Evolutionary conservation across 768 basidiomycete species (phyloP).

Genomic region (Lactarius pseudohatsudake): DNA sequence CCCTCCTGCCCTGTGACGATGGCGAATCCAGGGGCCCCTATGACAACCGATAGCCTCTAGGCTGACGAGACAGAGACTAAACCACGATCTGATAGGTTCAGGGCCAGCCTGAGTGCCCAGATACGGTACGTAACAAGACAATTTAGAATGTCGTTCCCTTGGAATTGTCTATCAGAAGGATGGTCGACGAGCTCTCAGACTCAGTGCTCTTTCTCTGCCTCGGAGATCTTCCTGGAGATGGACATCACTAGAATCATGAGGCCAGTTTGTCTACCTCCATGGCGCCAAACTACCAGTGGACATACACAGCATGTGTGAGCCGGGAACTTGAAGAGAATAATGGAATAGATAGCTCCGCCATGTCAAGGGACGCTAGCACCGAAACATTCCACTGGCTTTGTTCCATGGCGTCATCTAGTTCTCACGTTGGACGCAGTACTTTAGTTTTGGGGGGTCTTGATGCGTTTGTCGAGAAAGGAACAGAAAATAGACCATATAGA

Average conservation of each 20-base stretch:
- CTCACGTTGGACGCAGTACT: neutral
- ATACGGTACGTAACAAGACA: neutral
- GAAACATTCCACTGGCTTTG: neutral
- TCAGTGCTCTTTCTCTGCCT: neutral
- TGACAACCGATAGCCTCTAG: neutral
- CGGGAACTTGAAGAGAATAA: no score
- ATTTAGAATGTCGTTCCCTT: no score
- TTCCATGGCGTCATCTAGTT: neutral
- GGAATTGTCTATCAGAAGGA: neutral
- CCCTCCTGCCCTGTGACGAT: neutral
- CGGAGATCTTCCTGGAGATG: neutral
- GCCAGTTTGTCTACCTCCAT: neutral
- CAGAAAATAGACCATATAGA: neutral
- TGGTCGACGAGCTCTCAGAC: neutral
- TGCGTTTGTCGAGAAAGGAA: neutral
- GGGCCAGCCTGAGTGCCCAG: neutral
- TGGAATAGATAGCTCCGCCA: neutral
- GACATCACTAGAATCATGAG: neutral
- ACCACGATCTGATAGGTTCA: slow-evolving; percentile 1
- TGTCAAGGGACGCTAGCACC: neutral
- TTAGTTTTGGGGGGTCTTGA: neutral
- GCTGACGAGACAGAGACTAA: neutral
- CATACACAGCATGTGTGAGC: neutral
- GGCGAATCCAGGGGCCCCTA: neutral
- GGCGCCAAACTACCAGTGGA: neutral